Base-by-base conservation (phyloP, 192 early-diverging fungal genomes). In the Borealophlyctis nickersoniae region DNA sequence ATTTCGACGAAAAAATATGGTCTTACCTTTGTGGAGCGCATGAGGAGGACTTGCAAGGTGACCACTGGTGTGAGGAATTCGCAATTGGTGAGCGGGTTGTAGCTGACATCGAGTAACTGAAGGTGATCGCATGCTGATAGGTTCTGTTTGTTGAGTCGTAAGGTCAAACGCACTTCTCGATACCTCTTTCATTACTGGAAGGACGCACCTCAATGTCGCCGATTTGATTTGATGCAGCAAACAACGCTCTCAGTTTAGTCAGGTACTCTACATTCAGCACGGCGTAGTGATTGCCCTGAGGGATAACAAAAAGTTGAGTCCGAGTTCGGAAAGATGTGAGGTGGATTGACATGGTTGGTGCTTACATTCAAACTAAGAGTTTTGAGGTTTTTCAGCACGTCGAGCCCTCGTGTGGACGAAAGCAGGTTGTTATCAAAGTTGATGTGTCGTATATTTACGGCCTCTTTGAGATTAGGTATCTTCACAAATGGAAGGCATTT, bases 341-440 rank as follows among this genome's bases (percentile, higher is more conserved):
- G 11, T 53, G 52, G 7, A 27, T 7, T 24, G 11, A 53, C 52
- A 53, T 7, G 23, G n/a, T 9, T 23, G 56, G 13, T 7, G 58
- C 53, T 28, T 28, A 64, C 69, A 34, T 64, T 54, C 7, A 70
- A 22, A 24, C 62, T 70, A 16, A 70, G 50, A 51, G 53, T 56
- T 19, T 49, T n/a, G 30, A 70, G 49, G 19, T 70, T 60, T 33
- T 63, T 70, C 26, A 70, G 19, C 24, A 9, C n/a, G 23, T 70
- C 56, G 4, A 70, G 50, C 11, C 62, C 69, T 36, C 53, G 19
- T 9, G 62, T 23, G 29, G 32, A 34, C 29, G 36, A 29, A n/a
- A 70, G 28, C 22, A 28, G 23, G 52, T 70, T 70, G 35, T 70
- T 16, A 36, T 70, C 69, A 30, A 70, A 49, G 23, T 50, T 53